Evolutionary conservation across 2,329 filamentous ascomycete species (phyloP), one percentile per base, ranked within the genome.

Genomic region (Allantophomopsis lycopodina): DNA sequence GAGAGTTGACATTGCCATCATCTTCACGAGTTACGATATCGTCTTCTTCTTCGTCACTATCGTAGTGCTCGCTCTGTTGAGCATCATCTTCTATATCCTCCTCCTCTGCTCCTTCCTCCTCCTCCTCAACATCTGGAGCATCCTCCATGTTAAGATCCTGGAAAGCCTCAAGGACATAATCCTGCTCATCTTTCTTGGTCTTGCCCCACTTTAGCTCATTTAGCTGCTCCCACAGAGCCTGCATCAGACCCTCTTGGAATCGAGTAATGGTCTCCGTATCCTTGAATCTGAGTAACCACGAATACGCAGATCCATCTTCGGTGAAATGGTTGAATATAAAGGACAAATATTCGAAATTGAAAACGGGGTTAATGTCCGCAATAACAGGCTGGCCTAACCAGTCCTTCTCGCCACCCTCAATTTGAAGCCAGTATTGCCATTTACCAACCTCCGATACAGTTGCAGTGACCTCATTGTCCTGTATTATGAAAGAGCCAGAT

Each of bases 321-420:
- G 82, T 74, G 57, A 94, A 96, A 57, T 95, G 87, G 54, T 98
- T 98, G 71, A 98, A 98, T 54, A 98, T 95, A 58, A 96, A 96
- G 0, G 89, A 96, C n/a, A 94, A 69, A 52, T 89, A 96, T 59
- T 98, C 91, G 49, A 95, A 96, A 62, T 96, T 96, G 68, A 96
- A 98, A 15, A 98, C 88, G 0, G 91, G 91, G 52, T 96, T 96
- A 60, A 96, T 86, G 50, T 98, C 91, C 6, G 85, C 81, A 21
- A 87, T 69, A 21, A 98, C 76, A 2, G 81, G 73, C 47, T 94
- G 84, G 16, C 87, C 87, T 2, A 98, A 67, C 85, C 87, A 95
- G 40, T 88, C 78, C 52, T 77, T 79, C 28, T 84, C 76, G 32
- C 74, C 69, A 45, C 81, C 79, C 33, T 75, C 73, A 40, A 96